phyloP scores from a whole-genome alignment of 768 basidiomycete species.

The Kwoniella europaea region DNA sequence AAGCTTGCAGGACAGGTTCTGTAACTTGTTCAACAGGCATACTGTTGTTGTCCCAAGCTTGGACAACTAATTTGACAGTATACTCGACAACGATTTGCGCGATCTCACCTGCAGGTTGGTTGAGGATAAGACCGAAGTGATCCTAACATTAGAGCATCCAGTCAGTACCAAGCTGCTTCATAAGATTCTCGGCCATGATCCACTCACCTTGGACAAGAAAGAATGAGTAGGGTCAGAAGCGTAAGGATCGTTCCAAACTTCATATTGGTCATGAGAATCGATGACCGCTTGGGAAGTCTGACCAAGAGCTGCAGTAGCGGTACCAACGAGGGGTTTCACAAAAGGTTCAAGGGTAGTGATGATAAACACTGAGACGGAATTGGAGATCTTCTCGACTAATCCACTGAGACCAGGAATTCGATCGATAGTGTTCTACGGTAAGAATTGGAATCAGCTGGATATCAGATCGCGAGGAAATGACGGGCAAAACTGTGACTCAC shows the following conservation, averaged over 20 bases:
- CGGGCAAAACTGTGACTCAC: constrained; percentile 26
- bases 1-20: constrained; percentile 50
- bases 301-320: constrained; percentile 69
- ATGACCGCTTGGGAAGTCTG: constrained; percentile 77
- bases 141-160: constrained; percentile 60
- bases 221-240: constrained; percentile 71
- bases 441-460: neutral
- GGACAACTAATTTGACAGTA: constrained; percentile 70
- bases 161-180: no score
- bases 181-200: no score
- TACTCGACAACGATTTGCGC: constrained; percentile 71
- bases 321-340: constrained; percentile 76
- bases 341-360: constrained; percentile 84
- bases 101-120: constrained; percentile 76
- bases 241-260: constrained; percentile 81
- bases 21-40: constrained; percentile 50
- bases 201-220: constrained; percentile 69
- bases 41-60: constrained; percentile 76
- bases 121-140: constrained; percentile 73
- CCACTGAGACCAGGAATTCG: constrained; percentile 77
- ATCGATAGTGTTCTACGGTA: constrained; percentile 62
- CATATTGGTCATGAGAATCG: constrained; percentile 78
- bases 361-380: constrained; percentile 72
- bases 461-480: neutral
- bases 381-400: constrained; percentile 77